phyloP scores from a whole-genome alignment of 495 filamentous ascomycete genomes.

The Aspergillus hancockii region DNA sequence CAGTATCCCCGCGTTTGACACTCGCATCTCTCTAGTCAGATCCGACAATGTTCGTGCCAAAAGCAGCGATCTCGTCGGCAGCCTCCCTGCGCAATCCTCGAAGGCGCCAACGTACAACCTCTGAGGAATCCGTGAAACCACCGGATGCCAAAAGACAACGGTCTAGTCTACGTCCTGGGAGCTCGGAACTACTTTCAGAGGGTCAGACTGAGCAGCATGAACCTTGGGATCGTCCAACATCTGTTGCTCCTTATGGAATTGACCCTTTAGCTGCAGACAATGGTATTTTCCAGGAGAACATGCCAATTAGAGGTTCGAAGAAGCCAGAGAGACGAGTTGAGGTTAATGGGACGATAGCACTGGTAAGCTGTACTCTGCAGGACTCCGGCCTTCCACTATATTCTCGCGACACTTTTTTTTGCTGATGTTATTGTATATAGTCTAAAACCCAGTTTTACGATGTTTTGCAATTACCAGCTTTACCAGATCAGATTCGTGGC shows the following conservation, averaged over 20 bases:
- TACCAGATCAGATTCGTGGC: slow-evolving; percentile 71
- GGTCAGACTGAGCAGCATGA: slow-evolving; percentile 24
- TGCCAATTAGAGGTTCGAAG: slow-evolving; percentile 64
- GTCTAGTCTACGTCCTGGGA: slow-evolving; percentile 58
- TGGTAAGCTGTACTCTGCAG: slow-evolving; percentile 51
- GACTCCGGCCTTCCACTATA: not conserved
- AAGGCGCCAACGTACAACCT: slow-evolving; percentile 65
- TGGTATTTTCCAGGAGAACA: slow-evolving; percentile 35
- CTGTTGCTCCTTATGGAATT: slow-evolving; percentile 11
- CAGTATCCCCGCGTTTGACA: not conserved
- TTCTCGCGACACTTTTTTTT: slow-evolving; percentile 14
- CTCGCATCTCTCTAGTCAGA: not conserved
- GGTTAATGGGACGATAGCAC: slow-evolving; percentile 60
- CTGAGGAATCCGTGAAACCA: slow-evolving; percentile 62
- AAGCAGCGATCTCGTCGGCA: slow-evolving; percentile 45
- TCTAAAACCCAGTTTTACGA: slow-evolving; percentile 85
- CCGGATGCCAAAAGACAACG: slow-evolving; percentile 74
- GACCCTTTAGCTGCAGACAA: slow-evolving; percentile 14
- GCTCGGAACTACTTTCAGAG: slow-evolving; percentile 37
- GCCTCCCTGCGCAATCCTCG: slow-evolving; percentile 59
- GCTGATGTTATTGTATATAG: slow-evolving; percentile 43
- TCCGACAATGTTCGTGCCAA: slow-evolving; percentile 63
- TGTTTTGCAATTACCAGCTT: slow-evolving; percentile 78
- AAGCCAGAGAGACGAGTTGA: slow-evolving; percentile 45
- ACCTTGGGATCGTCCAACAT: slow-evolving; percentile 16